phyloP scores from a whole-genome alignment of 495 filamentous ascomycete species.

The Xylaria telfairii region DNA sequence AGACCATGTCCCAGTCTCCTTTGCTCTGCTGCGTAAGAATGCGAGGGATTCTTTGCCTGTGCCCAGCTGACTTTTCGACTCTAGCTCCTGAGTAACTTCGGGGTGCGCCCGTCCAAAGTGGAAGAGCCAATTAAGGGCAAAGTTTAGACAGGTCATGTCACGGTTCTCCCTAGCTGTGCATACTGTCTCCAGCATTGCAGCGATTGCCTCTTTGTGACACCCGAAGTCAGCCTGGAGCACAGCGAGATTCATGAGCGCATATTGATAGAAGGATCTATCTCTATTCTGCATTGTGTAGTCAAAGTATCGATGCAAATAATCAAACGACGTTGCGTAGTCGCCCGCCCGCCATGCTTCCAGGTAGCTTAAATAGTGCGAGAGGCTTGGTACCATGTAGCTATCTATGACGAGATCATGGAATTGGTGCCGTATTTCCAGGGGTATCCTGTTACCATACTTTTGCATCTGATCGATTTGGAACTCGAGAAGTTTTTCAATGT shows the following conservation, averaged over 20 bases:
- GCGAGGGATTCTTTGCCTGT: slow-evolving; percentile 81
- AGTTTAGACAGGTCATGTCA: slow-evolving; percentile 91
- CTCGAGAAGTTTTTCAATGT: slow-evolving; percentile 82
- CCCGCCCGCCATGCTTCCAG: slow-evolving; percentile 90
- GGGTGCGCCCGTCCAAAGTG: slow-evolving; percentile 90
- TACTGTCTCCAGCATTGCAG: slow-evolving; percentile 91
- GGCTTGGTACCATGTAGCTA: slow-evolving; percentile 69
- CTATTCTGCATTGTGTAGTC: slow-evolving; percentile 93
- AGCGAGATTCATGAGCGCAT: slow-evolving; percentile 91
- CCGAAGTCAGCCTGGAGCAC: slow-evolving; percentile 96
- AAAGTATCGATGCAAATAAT: slow-evolving; percentile 93
- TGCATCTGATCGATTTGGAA: slow-evolving; percentile 89
- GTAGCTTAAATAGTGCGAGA: slow-evolving; percentile 83
- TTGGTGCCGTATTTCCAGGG: slow-evolving; percentile 67
- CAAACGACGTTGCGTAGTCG: slow-evolving; percentile 87
- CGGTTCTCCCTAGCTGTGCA: slow-evolving; percentile 89
- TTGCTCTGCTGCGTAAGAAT: slow-evolving; percentile 87
- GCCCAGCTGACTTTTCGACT: slow-evolving; percentile 74
- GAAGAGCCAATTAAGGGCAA: slow-evolving; percentile 96
- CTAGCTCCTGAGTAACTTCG: slow-evolving; percentile 70
- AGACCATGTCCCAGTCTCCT: slow-evolving; percentile 86
- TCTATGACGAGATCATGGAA: slow-evolving; percentile 71
- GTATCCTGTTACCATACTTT: slow-evolving; percentile 71
- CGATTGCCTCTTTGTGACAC: slow-evolving; percentile 86
- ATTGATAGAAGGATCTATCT: slow-evolving; percentile 88